phyloP scores from a whole-genome alignment of 2,329 filamentous ascomycete species.

The Pseudogymnoascus sp. region DNA sequence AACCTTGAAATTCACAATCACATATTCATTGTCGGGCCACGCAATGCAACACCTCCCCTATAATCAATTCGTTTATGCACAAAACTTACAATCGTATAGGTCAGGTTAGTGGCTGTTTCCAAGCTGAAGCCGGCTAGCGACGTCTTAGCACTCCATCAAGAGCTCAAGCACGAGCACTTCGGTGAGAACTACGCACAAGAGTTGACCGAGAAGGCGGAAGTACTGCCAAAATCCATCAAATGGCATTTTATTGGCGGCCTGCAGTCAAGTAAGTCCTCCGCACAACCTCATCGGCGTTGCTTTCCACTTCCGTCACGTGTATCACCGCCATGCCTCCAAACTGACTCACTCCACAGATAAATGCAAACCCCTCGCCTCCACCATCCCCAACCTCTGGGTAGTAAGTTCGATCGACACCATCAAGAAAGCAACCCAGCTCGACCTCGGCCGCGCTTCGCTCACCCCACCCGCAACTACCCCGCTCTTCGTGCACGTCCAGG shows the following conservation, averaged over 20 bases:
- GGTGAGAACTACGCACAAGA: slow-evolving; percentile 97
- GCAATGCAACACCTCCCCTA: background rate
- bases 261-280: slow-evolving; percentile 55
- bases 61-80: background rate
- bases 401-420: slow-evolving; percentile 81
- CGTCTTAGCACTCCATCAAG: slow-evolving; percentile 70
- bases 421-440: slow-evolving; percentile 80
- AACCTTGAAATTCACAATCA: background rate
- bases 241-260: slow-evolving; percentile 98
- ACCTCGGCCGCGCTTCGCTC: slow-evolving; percentile 63
- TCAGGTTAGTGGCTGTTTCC: slow-evolving; percentile 87
- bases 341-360: slow-evolving; percentile 53
- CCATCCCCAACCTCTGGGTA: slow-evolving; percentile 81
- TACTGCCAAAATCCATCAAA: slow-evolving; percentile 67
- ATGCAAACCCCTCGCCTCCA: slow-evolving; percentile 73
- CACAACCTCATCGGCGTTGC: background rate
- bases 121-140: slow-evolving; percentile 93
- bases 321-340: background rate
- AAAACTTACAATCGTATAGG: slow-evolving; percentile 36
- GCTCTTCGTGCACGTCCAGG: slow-evolving; percentile 69
- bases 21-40: slow-evolving; percentile 9
- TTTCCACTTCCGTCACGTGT: background rate
- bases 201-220: slow-evolving; percentile 70
- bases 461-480: slow-evolving; percentile 22
- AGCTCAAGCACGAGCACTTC: slow-evolving; percentile 62